Evolutionary conservation across 805 yeast species (phyloP).

Genomic region (Maudiozyma serrabonitensis): DNA sequence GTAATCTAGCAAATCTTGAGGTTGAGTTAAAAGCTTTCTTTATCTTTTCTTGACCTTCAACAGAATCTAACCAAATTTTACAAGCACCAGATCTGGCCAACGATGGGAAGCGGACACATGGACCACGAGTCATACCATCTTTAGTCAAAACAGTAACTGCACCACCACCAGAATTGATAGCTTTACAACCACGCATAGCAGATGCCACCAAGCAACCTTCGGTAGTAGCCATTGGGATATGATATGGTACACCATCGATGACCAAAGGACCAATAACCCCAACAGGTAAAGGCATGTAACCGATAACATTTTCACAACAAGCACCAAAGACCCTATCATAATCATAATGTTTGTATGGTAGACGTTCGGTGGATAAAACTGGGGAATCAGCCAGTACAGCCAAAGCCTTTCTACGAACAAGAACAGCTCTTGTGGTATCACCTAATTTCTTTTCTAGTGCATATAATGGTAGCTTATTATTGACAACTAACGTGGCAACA

Average conservation of each 20-base stretch:
- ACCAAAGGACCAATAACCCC: slow-evolving; percentile 97
- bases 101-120: slow-evolving; percentile 84
- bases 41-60: slow-evolving; percentile 75
- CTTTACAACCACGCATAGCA: slow-evolving; percentile 98
- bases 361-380: slow-evolving; percentile 54
- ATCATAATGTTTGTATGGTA: slow-evolving; percentile 80
- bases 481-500: slow-evolving; percentile 56
- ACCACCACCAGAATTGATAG: slow-evolving; percentile 96
- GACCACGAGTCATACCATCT: slow-evolving; percentile 99
- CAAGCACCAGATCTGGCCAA: slow-evolving; percentile 87
- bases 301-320: slow-evolving; percentile 97
- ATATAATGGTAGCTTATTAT: slow-evolving; percentile 80
- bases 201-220: slow-evolving; percentile 99
- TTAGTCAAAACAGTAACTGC: slow-evolving; percentile 82
- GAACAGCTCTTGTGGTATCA: slow-evolving; percentile 87
- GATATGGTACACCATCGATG: slow-evolving; percentile 80
- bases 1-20: slow-evolving; percentile 92
- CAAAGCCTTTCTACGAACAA: slow-evolving; percentile 86
- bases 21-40: slow-evolving; percentile 93
- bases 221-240: slow-evolving; percentile 98
- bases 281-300: slow-evolving; percentile 91
- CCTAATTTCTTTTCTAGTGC: slow-evolving; percentile 88
- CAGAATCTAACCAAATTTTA: slow-evolving; percentile 90
- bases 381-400: slow-evolving; percentile 77
- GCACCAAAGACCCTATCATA: slow-evolving; percentile 96